Base-by-base conservation (phyloP, 2,329 filamentous ascomycete genomes). In the Fusarium algeriense region DNA sequence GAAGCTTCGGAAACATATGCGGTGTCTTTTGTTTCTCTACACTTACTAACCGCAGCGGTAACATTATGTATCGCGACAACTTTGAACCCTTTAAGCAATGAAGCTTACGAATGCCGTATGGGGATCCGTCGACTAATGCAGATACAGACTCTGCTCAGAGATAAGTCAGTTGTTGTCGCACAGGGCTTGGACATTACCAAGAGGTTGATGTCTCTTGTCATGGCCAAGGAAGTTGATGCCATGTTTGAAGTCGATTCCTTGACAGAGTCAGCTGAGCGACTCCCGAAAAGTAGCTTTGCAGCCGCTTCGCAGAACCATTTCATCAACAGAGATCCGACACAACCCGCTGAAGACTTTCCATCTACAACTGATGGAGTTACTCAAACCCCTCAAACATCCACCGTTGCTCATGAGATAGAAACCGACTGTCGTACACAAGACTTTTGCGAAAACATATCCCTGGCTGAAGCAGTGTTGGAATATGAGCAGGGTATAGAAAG, bases 391-490 rank as follows among this genome's bases (percentile, higher is more conserved):
- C 12, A 13, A 32, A 32, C 32, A 12, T 32, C 32, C 13, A 13
- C 32, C 13, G 32, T 32, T 32, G 32, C 32, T 11, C 32, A 32
- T 11, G 32, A 32, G 32, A 32, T 32, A 13, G 10, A 32, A 32
- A 32, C 32, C 32, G 32, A 32, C 32, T 32, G 32, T 32, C 13
- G 13, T 32, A 32, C 32, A 32, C 46, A 23, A 23, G 15, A 4
- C 2, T 3, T 19, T 19, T 2, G 4, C 12, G 32, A 50, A 12
- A 19, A 35, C 20, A 23, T 32, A 1, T 19, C 20, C 4, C 7
- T 35, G 0, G 12, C 23, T 3, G 46, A 35, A 6, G 35, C 15
- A 0, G 4, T 50, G 0, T 3, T 19, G 1, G 15, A 50, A 4
- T 50, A 50, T 50, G 46, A 50, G 2, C 15, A 26, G 14, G 46